Percentiles rank a stretch among this genome's conserved stretches.
These are phyloP conservation scores for Ailanthus altissimus DNA, from an alignment of 345 rosid genomes.

Conservation along the genomic window DNA sequence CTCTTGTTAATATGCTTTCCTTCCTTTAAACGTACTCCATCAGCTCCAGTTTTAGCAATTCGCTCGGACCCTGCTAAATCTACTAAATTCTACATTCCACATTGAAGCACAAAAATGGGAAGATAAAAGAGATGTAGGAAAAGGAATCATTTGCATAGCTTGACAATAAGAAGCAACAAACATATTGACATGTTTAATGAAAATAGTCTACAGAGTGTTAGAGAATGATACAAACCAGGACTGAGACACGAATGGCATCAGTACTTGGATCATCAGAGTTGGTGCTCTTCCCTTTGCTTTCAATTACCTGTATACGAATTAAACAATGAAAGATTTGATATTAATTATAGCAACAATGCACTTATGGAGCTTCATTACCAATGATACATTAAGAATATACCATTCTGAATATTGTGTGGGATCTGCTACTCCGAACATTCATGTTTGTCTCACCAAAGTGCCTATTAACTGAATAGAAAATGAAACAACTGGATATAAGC, in stretches of 20 bases:
- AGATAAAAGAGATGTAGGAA: slow-evolving; percentile 12
- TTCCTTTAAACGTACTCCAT: slow-evolving; percentile 87
- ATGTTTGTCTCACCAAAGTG: slow-evolving; percentile 97
- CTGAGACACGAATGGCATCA: slow-evolving; percentile 87
- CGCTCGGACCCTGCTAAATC: slow-evolving; percentile 96
- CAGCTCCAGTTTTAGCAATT: slow-evolving; percentile 94
- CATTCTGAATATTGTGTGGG: slow-evolving; percentile 97
- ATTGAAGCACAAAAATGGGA: slow-evolving; percentile 3
- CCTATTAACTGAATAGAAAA: slow-evolving; percentile 60
- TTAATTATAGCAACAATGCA: neutral
- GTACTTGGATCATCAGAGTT: slow-evolving; percentile 39
- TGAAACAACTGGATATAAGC: slow-evolving; percentile 3
- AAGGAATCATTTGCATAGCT: neutral
- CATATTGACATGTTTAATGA: neutral
- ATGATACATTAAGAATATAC: slow-evolving; percentile 38
- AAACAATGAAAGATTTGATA: slow-evolving; percentile 1
- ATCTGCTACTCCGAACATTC: slow-evolving; percentile 94
- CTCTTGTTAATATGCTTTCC: slow-evolving; percentile 96
- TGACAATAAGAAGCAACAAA: neutral
- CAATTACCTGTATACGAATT: slow-evolving; percentile 61
- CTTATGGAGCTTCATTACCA: neutral
- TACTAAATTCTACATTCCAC: slow-evolving; percentile 70
- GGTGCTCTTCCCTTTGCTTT: slow-evolving; percentile 70
- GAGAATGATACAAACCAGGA: slow-evolving; percentile 57
- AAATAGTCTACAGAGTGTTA: neutral